Conservation (phyloP, 495 filamentous ascomycete species). For the Penicillium alfredii region DNA sequence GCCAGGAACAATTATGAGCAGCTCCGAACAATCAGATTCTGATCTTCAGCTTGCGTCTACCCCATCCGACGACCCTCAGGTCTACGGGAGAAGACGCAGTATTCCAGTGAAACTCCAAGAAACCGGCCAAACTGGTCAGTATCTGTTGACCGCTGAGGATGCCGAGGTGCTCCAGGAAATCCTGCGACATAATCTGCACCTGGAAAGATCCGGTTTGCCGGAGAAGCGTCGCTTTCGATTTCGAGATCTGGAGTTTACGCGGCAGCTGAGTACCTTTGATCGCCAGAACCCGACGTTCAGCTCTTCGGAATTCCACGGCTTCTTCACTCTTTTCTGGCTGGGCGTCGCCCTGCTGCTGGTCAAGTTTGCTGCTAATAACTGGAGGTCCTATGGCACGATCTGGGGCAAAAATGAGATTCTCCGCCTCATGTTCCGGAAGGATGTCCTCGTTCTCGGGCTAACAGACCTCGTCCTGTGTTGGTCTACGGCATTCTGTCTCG, state of each 20-base stretch:
- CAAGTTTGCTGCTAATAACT: slow-evolving; percentile 60
- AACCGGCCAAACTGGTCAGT: slow-evolving; percentile 38
- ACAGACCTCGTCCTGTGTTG: slow-evolving; percentile 64
- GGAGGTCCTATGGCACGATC: slow-evolving; percentile 51
- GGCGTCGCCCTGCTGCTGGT: slow-evolving; percentile 55
- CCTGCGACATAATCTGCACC: slow-evolving; percentile 13
- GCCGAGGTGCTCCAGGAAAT: slow-evolving; percentile 42
- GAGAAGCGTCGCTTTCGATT: slow-evolving; percentile 46
- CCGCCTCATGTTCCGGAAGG: slow-evolving; percentile 57
- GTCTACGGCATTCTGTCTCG: slow-evolving; percentile 50
- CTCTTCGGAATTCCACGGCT: slow-evolving; percentile 63
- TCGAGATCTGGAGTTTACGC: slow-evolving; percentile 61
- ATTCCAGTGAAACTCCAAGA: slow-evolving; percentile 44
- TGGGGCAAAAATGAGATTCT: slow-evolving; percentile 65
- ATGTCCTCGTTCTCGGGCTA: slow-evolving; percentile 56
- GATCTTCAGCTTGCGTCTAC: slow-evolving; percentile 5
- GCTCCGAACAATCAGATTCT: too few relatives aligned
- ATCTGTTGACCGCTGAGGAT: slow-evolving; percentile 53
- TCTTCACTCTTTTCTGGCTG: slow-evolving; percentile 74
- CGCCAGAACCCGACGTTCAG: slow-evolving; percentile 52
- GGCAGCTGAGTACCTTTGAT: slow-evolving; percentile 65
- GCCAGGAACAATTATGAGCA: neutral
- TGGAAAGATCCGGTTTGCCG: slow-evolving; percentile 38
- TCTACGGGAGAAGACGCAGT: slow-evolving; percentile 9
- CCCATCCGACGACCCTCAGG: neutral